Conservation (phyloP, 164 flowering plant genomes). For the Hamamelis virginiana region DNA sequence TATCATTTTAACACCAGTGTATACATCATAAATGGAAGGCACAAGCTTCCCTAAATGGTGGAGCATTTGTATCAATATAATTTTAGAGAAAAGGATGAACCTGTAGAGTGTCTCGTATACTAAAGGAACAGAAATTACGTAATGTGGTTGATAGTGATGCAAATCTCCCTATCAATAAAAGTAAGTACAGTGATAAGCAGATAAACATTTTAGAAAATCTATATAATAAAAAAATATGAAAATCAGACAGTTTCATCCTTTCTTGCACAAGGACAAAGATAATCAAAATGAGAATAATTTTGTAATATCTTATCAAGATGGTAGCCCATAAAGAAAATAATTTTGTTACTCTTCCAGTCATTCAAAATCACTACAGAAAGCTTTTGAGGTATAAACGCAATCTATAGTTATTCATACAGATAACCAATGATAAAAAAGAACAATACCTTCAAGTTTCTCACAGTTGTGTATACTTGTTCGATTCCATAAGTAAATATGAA, state of each 20-base stretch:
- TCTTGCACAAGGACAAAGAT: not conserved
- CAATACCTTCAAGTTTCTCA: conserved; percentile 74
- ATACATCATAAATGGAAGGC: not conserved
- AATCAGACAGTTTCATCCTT: not conserved
- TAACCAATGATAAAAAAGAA: not conserved
- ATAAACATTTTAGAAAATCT: not conserved
- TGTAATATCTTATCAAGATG: too few species aligned
- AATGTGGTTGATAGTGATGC: conserved; percentile 73
- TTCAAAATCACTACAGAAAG: too few species aligned
- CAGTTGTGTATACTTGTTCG: conserved; percentile 85
- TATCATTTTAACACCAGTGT: too few species aligned
- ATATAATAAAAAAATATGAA: not conserved
- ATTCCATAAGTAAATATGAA: conserved; percentile 70
- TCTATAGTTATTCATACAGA: not conserved
- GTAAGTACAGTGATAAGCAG: conserved; percentile 12
- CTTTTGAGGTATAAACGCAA: not conserved
- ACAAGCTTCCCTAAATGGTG: not conserved
- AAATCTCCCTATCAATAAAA: conserved; percentile 70
- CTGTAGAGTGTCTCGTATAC: conserved; percentile 92
- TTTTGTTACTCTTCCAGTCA: too few species aligned
- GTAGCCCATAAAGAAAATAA: too few species aligned
- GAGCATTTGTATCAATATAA: not conserved
- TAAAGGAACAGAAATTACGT: conserved; percentile 83
- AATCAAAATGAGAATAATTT: too few species aligned
- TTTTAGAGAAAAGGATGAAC: conserved; percentile 30